A percentile compares a stretch with the other conserved stretches of the same genome.
Evolutionary conservation across 352 stramenopile genomes (phyloP).

Genomic region (Phytopythium montanum): DNA sequence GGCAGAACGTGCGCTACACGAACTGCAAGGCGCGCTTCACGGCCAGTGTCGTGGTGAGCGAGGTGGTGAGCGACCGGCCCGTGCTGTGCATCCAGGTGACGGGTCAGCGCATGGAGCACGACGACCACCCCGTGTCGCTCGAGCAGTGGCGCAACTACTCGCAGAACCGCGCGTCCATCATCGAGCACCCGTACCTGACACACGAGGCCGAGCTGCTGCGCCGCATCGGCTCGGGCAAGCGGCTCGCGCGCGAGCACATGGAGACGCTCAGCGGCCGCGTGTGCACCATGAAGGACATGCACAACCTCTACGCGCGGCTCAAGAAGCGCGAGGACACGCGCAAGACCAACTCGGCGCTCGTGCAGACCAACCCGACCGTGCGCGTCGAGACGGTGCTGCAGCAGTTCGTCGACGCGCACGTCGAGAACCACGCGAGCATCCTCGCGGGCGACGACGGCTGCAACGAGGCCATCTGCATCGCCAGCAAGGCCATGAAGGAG

Average conservation of each 20-base stretch:
- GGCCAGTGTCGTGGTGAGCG: constrained; percentile 45
- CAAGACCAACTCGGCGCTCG: constrained; percentile 34
- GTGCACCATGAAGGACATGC: constrained; percentile 82
- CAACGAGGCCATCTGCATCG: constrained; percentile 68
- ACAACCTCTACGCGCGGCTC: constrained; percentile 64
- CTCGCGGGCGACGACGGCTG: constrained; percentile 65
- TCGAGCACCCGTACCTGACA: constrained; percentile 64
- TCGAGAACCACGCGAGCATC: constrained; percentile 78
- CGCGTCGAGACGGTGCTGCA: constrained; percentile 56
- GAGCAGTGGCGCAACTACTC: constrained; percentile 79
- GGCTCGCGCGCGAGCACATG: constrained; percentile 52
- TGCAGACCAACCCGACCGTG: constrained; percentile 16
- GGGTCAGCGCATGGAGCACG: constrained; percentile 57
- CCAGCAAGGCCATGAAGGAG: constrained; percentile 73
- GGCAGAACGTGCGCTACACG: constrained; percentile 67
- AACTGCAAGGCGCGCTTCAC: constrained; percentile 69
- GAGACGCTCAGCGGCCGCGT: constrained; percentile 61
- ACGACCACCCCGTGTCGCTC: constrained; percentile 54
- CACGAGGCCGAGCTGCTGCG: constrained; percentile 74
- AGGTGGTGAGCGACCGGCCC: constrained; percentile 44
- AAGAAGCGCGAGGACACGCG: constrained; percentile 56
- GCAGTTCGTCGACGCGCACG: constrained; percentile 60
- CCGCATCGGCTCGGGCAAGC: constrained; percentile 67
- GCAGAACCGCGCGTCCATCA: constrained; percentile 68
- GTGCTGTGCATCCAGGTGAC: constrained; percentile 66